These are phyloP conservation scores for Oryza brachyantha DNA, from an alignment of 176 grass and related monocot species.

Conservation along the genomic window DNA sequence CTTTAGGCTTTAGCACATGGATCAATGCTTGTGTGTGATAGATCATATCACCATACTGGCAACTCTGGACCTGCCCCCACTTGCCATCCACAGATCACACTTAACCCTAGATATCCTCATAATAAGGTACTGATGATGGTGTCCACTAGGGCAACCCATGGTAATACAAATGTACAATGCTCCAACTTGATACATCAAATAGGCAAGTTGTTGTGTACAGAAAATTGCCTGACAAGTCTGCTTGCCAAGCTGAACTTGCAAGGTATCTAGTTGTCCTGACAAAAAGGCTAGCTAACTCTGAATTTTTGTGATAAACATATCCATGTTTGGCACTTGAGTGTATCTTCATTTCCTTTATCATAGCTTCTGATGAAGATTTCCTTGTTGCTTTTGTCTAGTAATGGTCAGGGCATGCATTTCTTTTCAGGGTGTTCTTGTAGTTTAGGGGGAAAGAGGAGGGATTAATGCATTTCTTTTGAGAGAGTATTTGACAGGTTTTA, in stretches of 20 bases:
- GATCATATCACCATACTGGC: not conserved
- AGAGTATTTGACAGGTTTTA: too few species aligned
- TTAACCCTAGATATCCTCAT: constrained; percentile 9
- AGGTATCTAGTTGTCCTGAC: constrained; percentile 25
- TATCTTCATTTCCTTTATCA: not conserved
- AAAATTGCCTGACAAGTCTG: not conserved
- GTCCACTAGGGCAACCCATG: constrained; percentile 30
- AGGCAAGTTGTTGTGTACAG: constrained; percentile 15
- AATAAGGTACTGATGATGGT: constrained; percentile 30
- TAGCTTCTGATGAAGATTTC: not conserved
- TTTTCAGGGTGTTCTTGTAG: not conserved
- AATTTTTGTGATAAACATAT: not conserved
- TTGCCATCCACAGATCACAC: constrained; percentile 44
- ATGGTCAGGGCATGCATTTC: not conserved
- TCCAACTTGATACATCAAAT: constrained; percentile 14
- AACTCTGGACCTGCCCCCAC: constrained; percentile 21
- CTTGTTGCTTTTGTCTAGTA: not conserved
- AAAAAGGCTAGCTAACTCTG: not conserved
- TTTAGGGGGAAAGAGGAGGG: not conserved
- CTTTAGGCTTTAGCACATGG: constrained; percentile 36
- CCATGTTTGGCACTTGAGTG: not conserved
- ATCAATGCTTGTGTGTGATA: constrained; percentile 1
- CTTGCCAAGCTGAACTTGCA: constrained; percentile 10
- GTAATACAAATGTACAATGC: not conserved
- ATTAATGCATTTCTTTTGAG: not conserved